Percentiles rank a stretch among this genome's conserved stretches.
These are phyloP conservation scores for Suhomyces anneliseae DNA, from an alignment of 1,139 yeast genomes.

Conservation along the genomic window DNA sequence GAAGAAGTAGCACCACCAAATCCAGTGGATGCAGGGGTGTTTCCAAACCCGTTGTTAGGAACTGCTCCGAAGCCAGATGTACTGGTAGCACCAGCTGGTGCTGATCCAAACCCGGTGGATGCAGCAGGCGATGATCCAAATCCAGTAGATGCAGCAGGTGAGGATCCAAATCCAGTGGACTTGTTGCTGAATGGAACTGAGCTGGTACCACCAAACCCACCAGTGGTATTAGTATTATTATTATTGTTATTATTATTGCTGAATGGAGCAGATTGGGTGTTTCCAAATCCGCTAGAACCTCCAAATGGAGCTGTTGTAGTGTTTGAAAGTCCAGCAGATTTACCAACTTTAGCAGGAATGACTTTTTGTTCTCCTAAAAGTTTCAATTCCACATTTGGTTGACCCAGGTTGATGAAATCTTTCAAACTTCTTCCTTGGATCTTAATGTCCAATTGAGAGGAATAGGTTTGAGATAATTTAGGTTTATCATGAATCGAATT, in stretches of 20 bases:
- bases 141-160: background rate
- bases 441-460: constrained; percentile 52
- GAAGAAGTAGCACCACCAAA: background rate
- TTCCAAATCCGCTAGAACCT: background rate
- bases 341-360: background rate
- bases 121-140: background rate
- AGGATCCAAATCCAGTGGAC: background rate
- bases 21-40: background rate
- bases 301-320: no score
- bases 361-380: background rate
- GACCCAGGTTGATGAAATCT: constrained; percentile 41
- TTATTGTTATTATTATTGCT: background rate
- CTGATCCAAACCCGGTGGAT: background rate
- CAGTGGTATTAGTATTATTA: background rate
- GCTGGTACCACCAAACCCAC: background rate
- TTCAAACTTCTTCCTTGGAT: constrained; percentile 33
- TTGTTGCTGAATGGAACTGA: background rate
- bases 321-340: no score
- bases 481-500: constrained; percentile 46
- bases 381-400: constrained; percentile 28
- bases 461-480: constrained; percentile 57
- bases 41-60: no score
- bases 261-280: background rate
- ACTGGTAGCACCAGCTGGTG: no score
- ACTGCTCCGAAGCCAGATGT: background rate